These are phyloP conservation scores for Pisolithus sp. DNA, from an alignment of 768 basidiomycete genomes.

Conservation along the genomic window DNA sequence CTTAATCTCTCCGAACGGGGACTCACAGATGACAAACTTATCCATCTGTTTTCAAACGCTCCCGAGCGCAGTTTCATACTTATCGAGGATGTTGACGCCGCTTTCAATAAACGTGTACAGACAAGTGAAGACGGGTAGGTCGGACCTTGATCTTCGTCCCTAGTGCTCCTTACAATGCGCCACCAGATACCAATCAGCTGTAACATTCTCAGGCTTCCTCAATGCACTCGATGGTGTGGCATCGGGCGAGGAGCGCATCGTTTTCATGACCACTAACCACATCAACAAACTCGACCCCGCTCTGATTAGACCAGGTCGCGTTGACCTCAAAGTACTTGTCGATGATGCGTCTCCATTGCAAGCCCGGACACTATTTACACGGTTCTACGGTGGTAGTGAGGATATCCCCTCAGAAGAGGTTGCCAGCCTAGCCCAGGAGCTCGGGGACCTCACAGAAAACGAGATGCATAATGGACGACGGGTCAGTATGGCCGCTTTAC, in stretches of 20 bases:
- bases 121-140: slow-evolving; percentile 87
- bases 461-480: slow-evolving; percentile 48
- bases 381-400: slow-evolving; percentile 67
- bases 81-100: slow-evolving; percentile 96
- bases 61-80: slow-evolving; percentile 92
- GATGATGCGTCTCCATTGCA: slow-evolving; percentile 85
- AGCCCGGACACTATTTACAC: slow-evolving; percentile 67
- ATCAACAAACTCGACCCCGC: slow-evolving; percentile 84
- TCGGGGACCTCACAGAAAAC: slow-evolving; percentile 49
- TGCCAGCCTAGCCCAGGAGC: slow-evolving; percentile 40
- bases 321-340: slow-evolving; percentile 78
- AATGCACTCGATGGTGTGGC: slow-evolving; percentile 98
- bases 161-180: slow-evolving; percentile 9
- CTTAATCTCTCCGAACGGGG: slow-evolving; percentile 95
- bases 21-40: slow-evolving; percentile 92
- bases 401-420: slow-evolving; percentile 29
- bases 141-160: neutral
- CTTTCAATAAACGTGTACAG: slow-evolving; percentile 89
- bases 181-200: slow-evolving; percentile 81
- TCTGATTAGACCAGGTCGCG: slow-evolving; percentile 90
- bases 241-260: slow-evolving; percentile 94
- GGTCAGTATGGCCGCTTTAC: slow-evolving; percentile 94
- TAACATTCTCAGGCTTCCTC: slow-evolving; percentile 96
- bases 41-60: slow-evolving; percentile 85
- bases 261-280: slow-evolving; percentile 99